Evolutionary conservation across 805 yeast genomes (phyloP), one percentile per base, ranked within the genome.

Genomic region (Metschnikowia aberdeeniae): DNA sequence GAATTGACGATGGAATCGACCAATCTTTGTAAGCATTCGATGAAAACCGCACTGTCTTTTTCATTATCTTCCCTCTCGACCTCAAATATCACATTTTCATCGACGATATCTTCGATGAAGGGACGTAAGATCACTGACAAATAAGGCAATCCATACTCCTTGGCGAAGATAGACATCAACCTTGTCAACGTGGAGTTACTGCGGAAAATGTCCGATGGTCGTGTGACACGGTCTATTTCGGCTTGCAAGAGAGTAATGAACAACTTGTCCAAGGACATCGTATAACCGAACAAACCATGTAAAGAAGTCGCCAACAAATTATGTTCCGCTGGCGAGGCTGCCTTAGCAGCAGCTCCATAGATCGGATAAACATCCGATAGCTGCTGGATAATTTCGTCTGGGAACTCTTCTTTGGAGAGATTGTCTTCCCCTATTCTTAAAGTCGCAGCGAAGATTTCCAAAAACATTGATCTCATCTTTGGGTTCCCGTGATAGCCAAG

Each of bases 161-260:
- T 78, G 0, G 93, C 86, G 53, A 82, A 81, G 12, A 85, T 68
- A 0, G 90, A 82, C 42, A 88, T 70, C 42, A 88, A 72, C 54
- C 89, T 76, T 0, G 96, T 88, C 28, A 93, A 86, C 31, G 88
- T 84, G 42, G 90, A 82, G 60, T 89, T 89, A 43, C 93, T 76
- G 56, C 96, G 75, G 54, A 89, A 72, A 27, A 89, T 79, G 57
- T 86, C 93, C 27, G 86, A 78, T 14, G 86, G 77, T 47, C 84
- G 76, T 1, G 77, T 64, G 0, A 86, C 80, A 26, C 66, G 70
- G 41, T 68, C 59, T 19, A 89, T 83, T 59, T 88, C 96, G 46
- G 78, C 79, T 24, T 67, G 68, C 14, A 88, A 68, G 38, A 86
- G 64, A 8, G 75, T 71, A 2, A 75, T 62, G 34, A 87, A 80